Percentiles rank a stretch among this genome's conserved stretches.
Conservation (phyloP, 305 asterid species). For the Fraxinus latifolia region DNA sequence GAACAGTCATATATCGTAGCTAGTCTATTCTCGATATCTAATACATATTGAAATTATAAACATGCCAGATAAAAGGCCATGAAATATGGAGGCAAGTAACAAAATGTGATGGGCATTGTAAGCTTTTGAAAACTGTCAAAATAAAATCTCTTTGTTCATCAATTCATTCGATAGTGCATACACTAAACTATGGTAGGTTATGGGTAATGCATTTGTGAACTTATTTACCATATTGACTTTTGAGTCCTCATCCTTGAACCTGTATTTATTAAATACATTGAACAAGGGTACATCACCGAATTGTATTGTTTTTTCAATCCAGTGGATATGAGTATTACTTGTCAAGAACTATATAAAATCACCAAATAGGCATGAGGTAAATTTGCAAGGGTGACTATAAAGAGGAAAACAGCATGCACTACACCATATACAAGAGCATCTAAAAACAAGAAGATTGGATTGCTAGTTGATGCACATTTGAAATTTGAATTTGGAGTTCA, state of each 20-base stretch:
- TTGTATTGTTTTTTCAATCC: neutral
- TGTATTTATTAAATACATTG: neutral
- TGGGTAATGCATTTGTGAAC: neutral
- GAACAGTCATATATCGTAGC: neutral
- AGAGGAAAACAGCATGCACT: neutral
- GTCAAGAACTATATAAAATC: neutral
- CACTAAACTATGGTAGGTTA: neutral
- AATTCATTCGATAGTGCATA: too few relatives aligned
- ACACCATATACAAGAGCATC: too few relatives aligned
- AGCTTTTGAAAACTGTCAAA: neutral
- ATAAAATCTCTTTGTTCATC: neutral
- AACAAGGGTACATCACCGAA: neutral
- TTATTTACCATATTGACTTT: neutral
- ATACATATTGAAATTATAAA: neutral
- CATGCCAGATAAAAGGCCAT: neutral
- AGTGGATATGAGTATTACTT: neutral
- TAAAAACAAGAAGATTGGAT: too few relatives aligned
- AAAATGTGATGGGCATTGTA: neutral
- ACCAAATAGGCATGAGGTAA: neutral
- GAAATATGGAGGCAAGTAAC: neutral
- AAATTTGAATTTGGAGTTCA: too few relatives aligned
- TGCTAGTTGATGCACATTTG: too few relatives aligned
- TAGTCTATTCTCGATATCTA: neutral
- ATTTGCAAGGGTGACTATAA: neutral
- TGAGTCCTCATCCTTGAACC: neutral